Base-by-base conservation (phyloP, 192 early-diverging fungal genomes). In the Pilaira anomala region DNA sequence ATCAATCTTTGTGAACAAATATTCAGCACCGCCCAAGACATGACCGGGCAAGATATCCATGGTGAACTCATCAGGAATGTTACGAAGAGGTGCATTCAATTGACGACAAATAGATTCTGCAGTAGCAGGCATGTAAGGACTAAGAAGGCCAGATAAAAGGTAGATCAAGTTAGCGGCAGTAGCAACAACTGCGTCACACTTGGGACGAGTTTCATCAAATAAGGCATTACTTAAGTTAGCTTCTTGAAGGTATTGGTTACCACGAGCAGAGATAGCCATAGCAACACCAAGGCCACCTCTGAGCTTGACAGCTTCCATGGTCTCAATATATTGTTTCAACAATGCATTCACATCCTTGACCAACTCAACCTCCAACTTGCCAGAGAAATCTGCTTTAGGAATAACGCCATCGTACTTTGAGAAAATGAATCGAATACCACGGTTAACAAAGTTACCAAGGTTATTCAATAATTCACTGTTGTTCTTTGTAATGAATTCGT, bases 371-470 rank as follows among this genome's bases (percentile, higher is more conserved):
- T 99, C 94, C 45, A 66, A 53, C 18, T 81, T 80, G 19, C 79
- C 82, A 4, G 80, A 72, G 13, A 82, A 67, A 62, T 77, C 75
- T 26, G 75, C 71, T 7, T 79, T 66, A 7, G 96, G 96, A 21
- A 98, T 69, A 3, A 88, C 73, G n/a, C 87, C 80, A 16, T 86
- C 90, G 75, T 98, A 99, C 73, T 96, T 98, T n/a, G 92, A 80
- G 41, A 78, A 72, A 39, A 94, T 77, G 79, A 97, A 99, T 77
- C 95, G 95, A 74, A 98, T 81, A 26, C 93, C 90, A 64, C 97
- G 91, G 80, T 97, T 99, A 64, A 95, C 90, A 80, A 97, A 93
- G 85, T 99, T 99, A 58, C 97, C 97, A 4, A 96, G 63, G 75
- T 98, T 99, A 55, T 89, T 90, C 48, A 99, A 79, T 58, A 99